Evolutionary conservation across 1,284 basidiomycete genomes (phyloP), one percentile per base, ranked within the genome.

Genomic region (Trichosporon sp.): DNA sequence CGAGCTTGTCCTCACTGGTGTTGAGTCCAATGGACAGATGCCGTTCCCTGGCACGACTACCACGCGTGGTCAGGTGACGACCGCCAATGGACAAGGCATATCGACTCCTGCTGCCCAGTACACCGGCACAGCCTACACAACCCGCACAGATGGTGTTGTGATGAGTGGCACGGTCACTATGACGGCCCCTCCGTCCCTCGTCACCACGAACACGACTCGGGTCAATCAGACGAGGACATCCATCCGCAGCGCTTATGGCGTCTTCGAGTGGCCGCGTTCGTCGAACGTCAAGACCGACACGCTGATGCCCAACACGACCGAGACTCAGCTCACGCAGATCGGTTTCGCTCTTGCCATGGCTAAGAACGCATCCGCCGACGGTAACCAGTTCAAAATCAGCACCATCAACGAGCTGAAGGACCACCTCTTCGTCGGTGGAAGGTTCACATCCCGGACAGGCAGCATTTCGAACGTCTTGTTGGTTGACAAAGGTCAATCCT

Each of bases 401-500:
- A 80, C 88, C 16, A 84, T 90, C 62, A 86, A 83, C 1, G 85
- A 89, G 44, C 85, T 86, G 4, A 87, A 87, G 5, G 86, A 87
- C 25, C 74, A 78, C 13, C 81, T 91, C 44, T 91, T 90, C 78
- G 78, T 95, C 46, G 93, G 87, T 34, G 95, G 95, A 14, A 83
- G 84, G 63, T 95, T 97, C 78, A 83, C 83, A 0, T 54, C 49
- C 8, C 19, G 49, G 49, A 76, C 90, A 16, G 80, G 84, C 1
- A 85, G 71, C 63, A 86, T 54, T 85, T 82, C 85, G 62, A 95
- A 95, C 73, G 85, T 97, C 61, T 85, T 91, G 33, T 83, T 83
- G 4, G 91, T 87, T 78, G 86, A 87, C 70, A 83, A 84, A 69
- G 86, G 87, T 10, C 82, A 80, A 0, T 27, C 34, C 2, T 14